These are phyloP conservation scores for Alnus glutinosa DNA, from an alignment of 306 rosid species.

Conservation along the genomic window DNA sequence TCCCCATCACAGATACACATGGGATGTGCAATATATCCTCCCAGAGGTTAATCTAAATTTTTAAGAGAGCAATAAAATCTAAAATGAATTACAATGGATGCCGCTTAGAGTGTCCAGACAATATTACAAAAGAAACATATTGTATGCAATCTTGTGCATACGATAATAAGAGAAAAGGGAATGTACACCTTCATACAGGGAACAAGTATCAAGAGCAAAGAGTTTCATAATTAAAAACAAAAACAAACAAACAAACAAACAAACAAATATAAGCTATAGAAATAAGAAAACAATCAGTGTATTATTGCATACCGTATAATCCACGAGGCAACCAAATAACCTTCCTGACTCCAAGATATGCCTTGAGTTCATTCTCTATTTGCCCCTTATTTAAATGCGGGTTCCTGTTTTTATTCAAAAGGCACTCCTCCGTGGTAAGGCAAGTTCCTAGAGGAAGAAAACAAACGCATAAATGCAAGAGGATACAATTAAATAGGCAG, in stretches of 20 bases:
- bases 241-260: neutral
- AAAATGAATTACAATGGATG: neutral
- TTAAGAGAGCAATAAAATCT: neutral
- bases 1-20: neutral
- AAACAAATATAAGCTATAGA: constrained; percentile 8
- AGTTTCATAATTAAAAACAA: neutral
- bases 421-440: constrained; percentile 97
- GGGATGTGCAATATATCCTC: neutral
- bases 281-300: constrained; percentile 14
- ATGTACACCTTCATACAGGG: neutral
- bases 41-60: neutral
- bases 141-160: neutral
- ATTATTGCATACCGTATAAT: constrained; percentile 59
- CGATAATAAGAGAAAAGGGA: neutral
- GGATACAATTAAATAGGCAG: constrained; percentile 5
- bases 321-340: constrained; percentile 94
- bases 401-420: constrained; percentile 84
- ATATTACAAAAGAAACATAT: neutral
- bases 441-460: constrained; percentile 70
- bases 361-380: constrained; percentile 78
- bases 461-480: constrained; percentile 19
- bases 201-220: constrained; percentile 12
- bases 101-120: neutral
- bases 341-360: constrained; percentile 80
- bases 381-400: constrained; percentile 70